Evolutionary conservation across 169 alveolate species (phyloP), one percentile per base, ranked within the genome.

Genomic region (Plasmodium cynomolgi): DNA sequence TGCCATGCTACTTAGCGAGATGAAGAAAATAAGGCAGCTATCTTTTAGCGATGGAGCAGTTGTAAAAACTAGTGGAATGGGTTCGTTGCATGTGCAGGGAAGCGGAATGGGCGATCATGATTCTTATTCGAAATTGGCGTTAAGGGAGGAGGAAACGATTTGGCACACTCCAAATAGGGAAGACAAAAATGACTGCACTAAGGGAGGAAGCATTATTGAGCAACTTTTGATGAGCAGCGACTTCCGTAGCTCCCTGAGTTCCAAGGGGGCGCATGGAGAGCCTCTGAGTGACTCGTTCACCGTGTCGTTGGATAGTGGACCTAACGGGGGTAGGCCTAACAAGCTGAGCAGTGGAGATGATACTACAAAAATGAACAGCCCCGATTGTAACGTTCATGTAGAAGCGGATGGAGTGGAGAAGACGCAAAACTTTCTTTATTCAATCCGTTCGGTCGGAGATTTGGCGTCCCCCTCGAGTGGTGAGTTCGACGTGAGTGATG

Each of bases 31-130:
- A 83, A 83, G 82, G 20, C 31, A 83, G 31, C 17, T 83, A 6
- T 83, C 91, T 1, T 58, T 3, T 44, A 83, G 91, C 47, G 91
- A 68, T 15, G 82, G 91, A 6, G n/a, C 54, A 9, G 44, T 83
- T 11, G 71, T 83, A 29, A 83, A 83, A 62, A 62, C 8, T 83
- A 17, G 29, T 3, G 34, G 15, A 31, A 83, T n/a, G 23, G 4
- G 33, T 80, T 74, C 23, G 33, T 5, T 77, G 37, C 56, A 77
- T 77, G 50, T 1, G 9, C 17, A 3, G 23, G 23, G 41, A 29
- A 1, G 50, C 50, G 23, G 20, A 77, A 31, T 13, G 23, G 41
- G 37, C 9, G 41, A 62, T 9, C 34, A 62, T 8, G 15, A 62
- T 15, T 20, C n/a, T 20, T 11, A 62, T 23, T n/a, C n/a, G 3